A percentile compares a stretch with the other conserved stretches of the same genome.
These are phyloP conservation scores for Acanthamoeba quina DNA, from an alignment of 208 protist species.

Conservation along the genomic window DNA sequence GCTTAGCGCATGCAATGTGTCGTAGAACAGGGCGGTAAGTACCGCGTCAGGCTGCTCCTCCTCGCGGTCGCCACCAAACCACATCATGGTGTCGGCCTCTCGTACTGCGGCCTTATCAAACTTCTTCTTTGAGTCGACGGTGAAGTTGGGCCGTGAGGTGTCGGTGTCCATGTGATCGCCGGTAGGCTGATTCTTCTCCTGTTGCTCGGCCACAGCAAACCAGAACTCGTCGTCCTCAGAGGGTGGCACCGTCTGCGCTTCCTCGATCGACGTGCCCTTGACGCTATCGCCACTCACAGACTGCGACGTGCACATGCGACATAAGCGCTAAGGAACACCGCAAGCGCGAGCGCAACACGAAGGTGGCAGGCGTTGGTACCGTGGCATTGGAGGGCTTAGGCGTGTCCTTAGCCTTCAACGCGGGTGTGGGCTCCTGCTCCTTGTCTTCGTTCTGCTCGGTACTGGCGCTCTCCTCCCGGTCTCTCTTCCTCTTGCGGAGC, in stretches of 20 bases:
- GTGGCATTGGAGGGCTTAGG: background rate
- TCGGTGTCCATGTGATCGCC: background rate
- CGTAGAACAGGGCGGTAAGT: background rate
- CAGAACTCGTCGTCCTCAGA: conserved; percentile 25
- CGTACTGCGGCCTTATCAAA: conserved; percentile 33
- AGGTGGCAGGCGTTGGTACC: background rate
- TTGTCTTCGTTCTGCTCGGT: conserved; percentile 18
- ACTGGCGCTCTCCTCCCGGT: background rate
- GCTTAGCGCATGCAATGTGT: background rate
- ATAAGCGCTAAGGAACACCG: background rate
- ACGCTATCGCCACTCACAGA: background rate
- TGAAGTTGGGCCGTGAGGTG: background rate
- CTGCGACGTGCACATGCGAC: background rate
- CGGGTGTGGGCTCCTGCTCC: background rate
- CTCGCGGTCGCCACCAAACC: conserved; percentile 25
- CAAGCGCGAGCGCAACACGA: no score
- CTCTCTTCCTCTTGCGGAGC: conserved; percentile 29
- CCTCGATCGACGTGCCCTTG: background rate
- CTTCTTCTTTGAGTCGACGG: background rate
- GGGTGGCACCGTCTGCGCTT: background rate
- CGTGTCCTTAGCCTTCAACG: background rate
- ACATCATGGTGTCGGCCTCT: conserved; percentile 37
- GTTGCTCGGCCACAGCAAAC: conserved; percentile 6
- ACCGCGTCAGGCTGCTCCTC: background rate
- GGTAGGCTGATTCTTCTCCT: background rate